Evolutionary conservation across 23 red algal species (phyloP).

Genomic region (Chondrus crispus): DNA sequence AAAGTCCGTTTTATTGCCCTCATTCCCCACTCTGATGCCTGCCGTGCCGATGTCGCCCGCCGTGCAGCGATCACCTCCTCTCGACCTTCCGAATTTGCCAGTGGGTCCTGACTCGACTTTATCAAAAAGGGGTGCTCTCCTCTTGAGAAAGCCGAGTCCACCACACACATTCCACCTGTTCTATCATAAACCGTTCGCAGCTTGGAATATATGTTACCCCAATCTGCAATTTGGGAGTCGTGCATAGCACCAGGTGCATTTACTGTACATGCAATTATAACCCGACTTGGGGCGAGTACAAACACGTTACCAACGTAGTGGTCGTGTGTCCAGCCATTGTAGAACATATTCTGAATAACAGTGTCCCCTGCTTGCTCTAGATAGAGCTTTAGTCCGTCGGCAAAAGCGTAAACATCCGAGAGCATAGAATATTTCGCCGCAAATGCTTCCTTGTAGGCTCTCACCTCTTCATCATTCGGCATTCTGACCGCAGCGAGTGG

Average conservation of each 20-base stretch:
- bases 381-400: neutral
- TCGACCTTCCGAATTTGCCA: neutral
- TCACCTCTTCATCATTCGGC: neutral
- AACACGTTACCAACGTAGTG: conserved; percentile 11
- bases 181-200: neutral
- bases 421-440: neutral
- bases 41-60: neutral
- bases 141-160: conserved; percentile 8
- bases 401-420: neutral
- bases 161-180: neutral
- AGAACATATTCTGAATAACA: conserved; percentile 20
- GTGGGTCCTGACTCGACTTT: neutral
- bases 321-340: conserved; percentile 19
- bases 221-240: neutral
- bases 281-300: neutral
- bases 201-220: neutral
- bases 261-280: neutral
- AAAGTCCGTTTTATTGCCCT: neutral
- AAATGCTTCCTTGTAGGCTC: neutral
- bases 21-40: neutral
- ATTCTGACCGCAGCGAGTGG: neutral
- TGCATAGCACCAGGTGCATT: conserved; percentile 15
- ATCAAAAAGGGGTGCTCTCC: neutral
- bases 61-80: neutral
- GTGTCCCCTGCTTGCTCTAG: neutral